Evolutionary conservation across 2,329 filamentous ascomycete genomes (phyloP).

Genomic region (Mollisiaceae sp.): DNA sequence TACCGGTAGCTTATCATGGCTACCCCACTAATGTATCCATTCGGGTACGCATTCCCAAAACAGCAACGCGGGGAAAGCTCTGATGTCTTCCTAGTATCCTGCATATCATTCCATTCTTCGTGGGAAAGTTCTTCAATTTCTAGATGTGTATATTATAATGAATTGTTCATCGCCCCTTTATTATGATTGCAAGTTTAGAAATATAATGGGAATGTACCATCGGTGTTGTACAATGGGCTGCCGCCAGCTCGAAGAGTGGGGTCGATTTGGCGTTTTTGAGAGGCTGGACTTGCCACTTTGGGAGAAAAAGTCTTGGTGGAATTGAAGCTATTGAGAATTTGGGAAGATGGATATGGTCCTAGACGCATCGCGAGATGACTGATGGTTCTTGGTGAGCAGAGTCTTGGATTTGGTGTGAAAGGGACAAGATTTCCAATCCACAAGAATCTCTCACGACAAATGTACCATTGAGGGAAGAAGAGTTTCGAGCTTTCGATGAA

Average conservation of each 20-base stretch:
- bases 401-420: no score
- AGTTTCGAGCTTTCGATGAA: no score
- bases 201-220: not conserved
- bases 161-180: no score
- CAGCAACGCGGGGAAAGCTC: constrained; percentile 29
- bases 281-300: constrained; percentile 5
- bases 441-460: no score
- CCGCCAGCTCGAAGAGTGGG: not conserved
- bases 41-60: constrained; percentile 33
- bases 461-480: no score
- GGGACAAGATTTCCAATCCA: no score
- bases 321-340: not conserved
- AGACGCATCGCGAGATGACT: no score
- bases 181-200: no score
- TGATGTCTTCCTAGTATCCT: not conserved
- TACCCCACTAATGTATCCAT: constrained; percentile 25
- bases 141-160: not conserved
- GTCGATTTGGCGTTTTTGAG: not conserved
- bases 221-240: not conserved
- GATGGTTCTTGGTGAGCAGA: no score
- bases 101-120: not conserved
- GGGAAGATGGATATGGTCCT: no score
- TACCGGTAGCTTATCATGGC: constrained; percentile 22
- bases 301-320: not conserved
- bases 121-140: not conserved